These are phyloP conservation scores for Cordyceps cicadae DNA, from an alignment of 2,329 filamentous ascomycete species.

Conservation along the genomic window DNA sequence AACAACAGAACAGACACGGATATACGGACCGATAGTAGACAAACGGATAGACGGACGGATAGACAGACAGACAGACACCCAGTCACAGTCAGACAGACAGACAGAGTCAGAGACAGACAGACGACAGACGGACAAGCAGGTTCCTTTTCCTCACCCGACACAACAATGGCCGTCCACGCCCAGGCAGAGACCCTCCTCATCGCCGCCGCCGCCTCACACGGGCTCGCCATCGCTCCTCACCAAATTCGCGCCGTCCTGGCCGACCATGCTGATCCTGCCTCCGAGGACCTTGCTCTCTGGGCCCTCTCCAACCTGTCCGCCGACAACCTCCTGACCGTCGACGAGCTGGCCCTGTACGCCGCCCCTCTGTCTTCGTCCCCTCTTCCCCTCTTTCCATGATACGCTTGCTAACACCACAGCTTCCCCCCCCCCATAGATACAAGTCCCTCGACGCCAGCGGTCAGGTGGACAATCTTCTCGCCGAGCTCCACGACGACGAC, in stretches of 20 bases:
- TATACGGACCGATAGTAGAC: too few species aligned
- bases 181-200: slow-evolving; percentile 27
- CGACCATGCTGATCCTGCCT: slow-evolving; percentile 23
- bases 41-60: background rate
- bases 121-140: background rate
- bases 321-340: slow-evolving; percentile 45
- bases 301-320: slow-evolving; percentile 36
- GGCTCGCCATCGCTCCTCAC: slow-evolving; percentile 26
- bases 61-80: background rate
- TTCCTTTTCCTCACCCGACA: background rate
- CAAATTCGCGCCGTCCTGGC: slow-evolving; percentile 30
- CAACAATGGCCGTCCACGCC: slow-evolving; percentile 21
- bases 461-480: slow-evolving; percentile 39
- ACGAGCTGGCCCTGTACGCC: slow-evolving; percentile 47
- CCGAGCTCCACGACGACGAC: slow-evolving; percentile 32
- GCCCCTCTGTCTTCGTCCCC: background rate
- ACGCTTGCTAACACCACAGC: background rate
- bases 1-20: slow-evolving; percentile 8
- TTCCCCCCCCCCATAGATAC: slow-evolving; percentile 28
- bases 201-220: slow-evolving; percentile 25
- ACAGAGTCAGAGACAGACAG: background rate
- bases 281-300: slow-evolving; percentile 38
- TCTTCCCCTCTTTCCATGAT: too few species aligned
- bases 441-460: slow-evolving; percentile 40
- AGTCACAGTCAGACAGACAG: background rate